Evolutionary conservation across 352 stramenopile species (phyloP), one percentile per base, ranked within the genome.

Genomic region (Pythium oligandrum): DNA sequence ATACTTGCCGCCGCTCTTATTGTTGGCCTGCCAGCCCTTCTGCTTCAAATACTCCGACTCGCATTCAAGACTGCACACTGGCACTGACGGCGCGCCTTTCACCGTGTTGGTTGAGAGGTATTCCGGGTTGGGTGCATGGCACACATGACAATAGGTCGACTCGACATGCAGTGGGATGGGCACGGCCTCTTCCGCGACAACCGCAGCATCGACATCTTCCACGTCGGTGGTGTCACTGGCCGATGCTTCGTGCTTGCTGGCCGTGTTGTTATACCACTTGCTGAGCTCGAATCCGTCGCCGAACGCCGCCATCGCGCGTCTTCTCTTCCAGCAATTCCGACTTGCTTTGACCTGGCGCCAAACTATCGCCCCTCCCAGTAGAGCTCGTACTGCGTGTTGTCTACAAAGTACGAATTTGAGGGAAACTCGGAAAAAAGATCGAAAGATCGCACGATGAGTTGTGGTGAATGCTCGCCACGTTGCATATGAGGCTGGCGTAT

Each of bases 201-300:
- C 51, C 42, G 44, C 63, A 4, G 57, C 59, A 5, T 50, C 53
- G 17, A 53, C 57, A 40, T 84, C 74, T 17, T 73, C 67, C 34
- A 72, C 65, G 17, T 76, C 68, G 8, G 64, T 87, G 43, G 70
- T 63, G 59, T 83, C 44, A 64, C 72, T 49, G 55, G 61, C 47
- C 56, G 73, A 48, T 31, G 57, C 48, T 33, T 59, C 57, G 32
- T 52, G 44, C 43, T 43, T 48, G 8, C 44, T 48, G 10, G 32
- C n/a, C 40, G 58, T 43, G 43, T 44, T 53, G 54, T 92, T 92
- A 61, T 88, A 92, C 82, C 82, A 92, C 72, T 83, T 78, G 64
- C 79, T 88, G 37, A 91, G 70, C 71, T 88, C 72, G 50, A 91
- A 91, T 44, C 74, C 66, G 40, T 86, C 75, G 46, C 69, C 72